Evolutionary conservation across 352 stramenopile genomes (phyloP), one percentile per base, ranked within the genome.

Genomic region (Globisporangium heterothallicum): DNA sequence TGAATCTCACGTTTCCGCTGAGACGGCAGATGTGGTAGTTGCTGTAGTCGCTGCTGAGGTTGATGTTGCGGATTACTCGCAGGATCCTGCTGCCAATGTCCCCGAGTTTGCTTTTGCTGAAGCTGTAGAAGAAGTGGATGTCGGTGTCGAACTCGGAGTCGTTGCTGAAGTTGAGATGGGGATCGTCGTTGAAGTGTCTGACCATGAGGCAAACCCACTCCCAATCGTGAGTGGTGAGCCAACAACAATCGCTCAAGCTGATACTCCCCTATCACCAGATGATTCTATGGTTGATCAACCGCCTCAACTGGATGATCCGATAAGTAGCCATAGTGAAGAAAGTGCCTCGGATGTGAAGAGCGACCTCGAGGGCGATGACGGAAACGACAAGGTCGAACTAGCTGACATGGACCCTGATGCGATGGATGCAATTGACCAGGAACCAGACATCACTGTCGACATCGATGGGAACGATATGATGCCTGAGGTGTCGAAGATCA

Each of bases 391-490:
- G 10, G 24, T 8, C 7, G 38, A 52, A 21, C 41, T 59, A 9
- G 13, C 25, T 9, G 54, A 64, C 36, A 44, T 54, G 19, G 44
- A 55, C 22, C 26, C 35, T 6, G 51, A 64, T 19, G 48, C 48
- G 16, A 48, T 66, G 32, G 72, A 84, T 35, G 58, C 66, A 29
- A 74, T 86, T 19, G 47, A 69, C 8, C 58, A 57, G 6, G 74
- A 77, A n/a, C 59, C 54, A 0, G 67, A 85, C 21, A 83, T 85
- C 42, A 73, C 67, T 4, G 58, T 57, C 44, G 77, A 85, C 27
- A 74, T 83, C 26, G 75, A 86, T 22, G 70, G 71, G 21, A 57
- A 51, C 44, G 73, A 88, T 13, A 66, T 86, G 24, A 77, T 88
- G 61, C 66, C 70, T n/a, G 59, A 65, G 16, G 57, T 51, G 2